Evolutionary conservation across 78 protist species (phyloP), one percentile per base, ranked within the genome.

Genomic region (Polysphondylium violaceum): DNA sequence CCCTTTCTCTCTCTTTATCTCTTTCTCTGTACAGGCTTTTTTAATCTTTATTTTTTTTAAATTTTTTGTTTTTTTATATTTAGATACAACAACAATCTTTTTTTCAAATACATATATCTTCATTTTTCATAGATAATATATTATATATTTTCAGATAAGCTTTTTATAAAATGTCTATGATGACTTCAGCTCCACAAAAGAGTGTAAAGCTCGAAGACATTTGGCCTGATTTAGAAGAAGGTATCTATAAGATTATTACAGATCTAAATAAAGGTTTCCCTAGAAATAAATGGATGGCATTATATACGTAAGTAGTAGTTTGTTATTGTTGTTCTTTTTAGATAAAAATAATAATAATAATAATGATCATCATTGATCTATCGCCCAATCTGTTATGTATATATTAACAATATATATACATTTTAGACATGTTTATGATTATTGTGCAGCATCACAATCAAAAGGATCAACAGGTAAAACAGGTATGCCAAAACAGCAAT

Each of bases 401-500:
- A 12, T 38, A 56, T 60, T 21, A 36, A 12, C 14, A 76, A 3
- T 36, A 56, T 25, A 47, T 16, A 25, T 36, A 44, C 3, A 23
- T 35, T 31, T 19, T 27, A 93, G 95, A 44, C 60, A 77, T 60
- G 95, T 93, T 25, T 93, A 93, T 44, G 71, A 93, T 64, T 76
- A 93, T 86, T 93, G 95, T 64, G 91, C 95, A 67, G 91, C 93
- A 33, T 74, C 95, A 50, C 74, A 81, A 64, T 67, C 95, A 25
- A 74, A 72, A 41, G n/a, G 53, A 1, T 21, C 77, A 40, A 35
- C 44, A 27, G 12, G 55, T 9, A 69, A 58, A 36, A 61, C 53
- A n/a, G 63, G 86, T 11, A 56, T 40, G 33, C 41, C 79, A 40
- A 64, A 64, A 25, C 59, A 92, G 65, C 76, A 60, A 21, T 31